Base-by-base conservation (phyloP, 2,329 filamentous ascomycete genomes). In the Chaetomium sp. region DNA sequence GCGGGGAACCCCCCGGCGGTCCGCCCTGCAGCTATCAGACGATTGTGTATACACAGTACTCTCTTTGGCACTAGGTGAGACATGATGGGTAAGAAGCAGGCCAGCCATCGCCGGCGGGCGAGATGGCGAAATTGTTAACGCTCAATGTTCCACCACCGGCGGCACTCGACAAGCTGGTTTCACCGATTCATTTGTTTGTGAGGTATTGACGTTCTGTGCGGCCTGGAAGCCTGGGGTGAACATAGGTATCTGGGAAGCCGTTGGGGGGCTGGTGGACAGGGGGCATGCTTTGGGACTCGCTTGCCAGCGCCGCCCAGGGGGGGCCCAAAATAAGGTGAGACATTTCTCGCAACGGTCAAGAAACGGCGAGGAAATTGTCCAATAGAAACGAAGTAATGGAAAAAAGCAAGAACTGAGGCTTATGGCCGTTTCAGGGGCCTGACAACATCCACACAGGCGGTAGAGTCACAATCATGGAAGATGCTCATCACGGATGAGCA, bases 311-410 rank as follows among this genome's bases (percentile, higher is more conserved):
- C 54, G 58, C 63, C 35, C n/a, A 50, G 57, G 42, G 33, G 23
- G 38, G 13, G 21, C n/a, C 31, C 10, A 61, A 66, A 59, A 60
- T 55, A 65, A 65, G 60, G 65, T 69, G 67, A 69, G 65, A 69
- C 67, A 69, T 66, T 67, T 65, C 45, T 53, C 56, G 59, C 65
- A 69, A 69, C 67, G 67, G 67, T 66, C 63, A 42, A 25, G 27
- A 66, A 67, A 67, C 62, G 65, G 61, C 58, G 38, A 23, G 16
- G 23, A n/a, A 13, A 42, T 45, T 49, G 45, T 35, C 65, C 67
- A 69, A 66, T 66, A 16, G 38, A 35, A 51, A 31, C 55, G 16
- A 8, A 27, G 47, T 27, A 25, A 57, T 29, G 27, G 13, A 19
- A 25, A 63, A 53, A 58, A 57, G 45, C 51, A 51, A 57, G n/a